phyloP scores from a whole-genome alignment of 768 basidiomycete species.

The Termitomyces sp. region DNA sequence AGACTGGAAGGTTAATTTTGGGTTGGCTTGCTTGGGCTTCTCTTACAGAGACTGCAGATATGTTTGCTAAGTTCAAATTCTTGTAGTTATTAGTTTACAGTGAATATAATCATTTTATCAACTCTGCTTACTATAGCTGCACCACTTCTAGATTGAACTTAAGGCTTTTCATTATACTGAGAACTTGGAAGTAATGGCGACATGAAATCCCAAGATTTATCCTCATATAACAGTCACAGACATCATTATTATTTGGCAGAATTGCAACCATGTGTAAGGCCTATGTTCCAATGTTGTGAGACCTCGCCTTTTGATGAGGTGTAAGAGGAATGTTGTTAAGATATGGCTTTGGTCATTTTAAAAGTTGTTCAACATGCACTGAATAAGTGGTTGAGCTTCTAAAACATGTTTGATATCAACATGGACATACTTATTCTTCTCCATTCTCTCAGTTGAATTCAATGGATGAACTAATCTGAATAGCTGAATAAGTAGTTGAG shows the following conservation, averaged over 20 bases:
- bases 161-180: too few relatives aligned
- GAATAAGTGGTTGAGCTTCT: background rate
- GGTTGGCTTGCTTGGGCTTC: conserved; percentile 1
- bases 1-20: background rate
- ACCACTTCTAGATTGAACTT: conserved; percentile 25
- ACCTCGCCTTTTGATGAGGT: conserved; percentile 15
- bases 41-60: background rate
- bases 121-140: conserved; percentile 16
- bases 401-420: background rate
- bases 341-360: conserved; percentile 26
- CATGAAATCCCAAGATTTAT: conserved; percentile 29
- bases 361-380: conserved; percentile 23
- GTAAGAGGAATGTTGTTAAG: conserved; percentile 23
- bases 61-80: background rate
- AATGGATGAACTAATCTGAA: conserved; percentile 4
- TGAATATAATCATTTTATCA: background rate
- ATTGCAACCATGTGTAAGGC: conserved; percentile 24
- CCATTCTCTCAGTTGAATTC: conserved; percentile 17
- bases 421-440: conserved; percentile 10
- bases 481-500: conserved; percentile 5
- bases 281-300: conserved; percentile 14
- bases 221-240: conserved; percentile 34
- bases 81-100: background rate
- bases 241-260: conserved; percentile 19
- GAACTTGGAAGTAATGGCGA: conserved; percentile 27